Conservation (phyloP, 306 rosid species). For the Sicyos edulis region DNA sequence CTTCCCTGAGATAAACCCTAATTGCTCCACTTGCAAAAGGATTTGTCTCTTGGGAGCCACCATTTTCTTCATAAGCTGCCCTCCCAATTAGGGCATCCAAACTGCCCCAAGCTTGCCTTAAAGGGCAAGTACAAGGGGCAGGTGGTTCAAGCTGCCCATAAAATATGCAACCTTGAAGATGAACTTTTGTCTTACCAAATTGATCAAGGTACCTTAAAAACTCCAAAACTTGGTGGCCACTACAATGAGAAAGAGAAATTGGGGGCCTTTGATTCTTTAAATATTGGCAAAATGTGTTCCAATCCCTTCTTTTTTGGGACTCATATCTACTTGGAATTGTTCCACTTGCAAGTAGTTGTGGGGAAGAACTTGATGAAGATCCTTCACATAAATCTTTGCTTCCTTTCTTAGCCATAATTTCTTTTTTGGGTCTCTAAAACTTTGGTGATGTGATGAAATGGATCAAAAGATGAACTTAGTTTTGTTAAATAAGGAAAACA, state of each 20-base stretch:
- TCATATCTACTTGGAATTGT: constrained; percentile 78
- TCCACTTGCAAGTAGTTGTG: constrained; percentile 22
- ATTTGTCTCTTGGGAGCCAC: constrained; percentile 66
- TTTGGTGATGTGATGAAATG: background rate
- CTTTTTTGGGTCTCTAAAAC: background rate
- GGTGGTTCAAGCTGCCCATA: constrained; percentile 95
- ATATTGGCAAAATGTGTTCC: constrained; percentile 97
- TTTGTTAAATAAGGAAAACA: constrained; percentile 29
- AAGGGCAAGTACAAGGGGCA: constrained; percentile 86
- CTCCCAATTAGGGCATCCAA: constrained; percentile 93
- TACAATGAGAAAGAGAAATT: constrained; percentile 75
- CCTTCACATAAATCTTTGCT: constrained; percentile 54
- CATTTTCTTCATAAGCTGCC: constrained; percentile 95
- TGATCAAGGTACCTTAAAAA: constrained; percentile 83
- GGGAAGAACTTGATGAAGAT: constrained; percentile 38
- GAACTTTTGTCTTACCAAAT: constrained; percentile 96
- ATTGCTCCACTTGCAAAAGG: constrained; percentile 83
- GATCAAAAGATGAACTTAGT: constrained; percentile 11
- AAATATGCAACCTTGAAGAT: constrained; percentile 79
- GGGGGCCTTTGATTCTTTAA: constrained; percentile 81
- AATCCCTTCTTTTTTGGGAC: constrained; percentile 88
- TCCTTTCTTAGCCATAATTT: constrained; percentile 40
- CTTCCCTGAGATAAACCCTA: constrained; percentile 79
- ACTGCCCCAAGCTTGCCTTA: constrained; percentile 93
- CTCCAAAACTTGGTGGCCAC: constrained; percentile 71